phyloP scores from a whole-genome alignment of 2,329 filamentous ascomycete genomes.

The Colletotrichum abscissum region DNA sequence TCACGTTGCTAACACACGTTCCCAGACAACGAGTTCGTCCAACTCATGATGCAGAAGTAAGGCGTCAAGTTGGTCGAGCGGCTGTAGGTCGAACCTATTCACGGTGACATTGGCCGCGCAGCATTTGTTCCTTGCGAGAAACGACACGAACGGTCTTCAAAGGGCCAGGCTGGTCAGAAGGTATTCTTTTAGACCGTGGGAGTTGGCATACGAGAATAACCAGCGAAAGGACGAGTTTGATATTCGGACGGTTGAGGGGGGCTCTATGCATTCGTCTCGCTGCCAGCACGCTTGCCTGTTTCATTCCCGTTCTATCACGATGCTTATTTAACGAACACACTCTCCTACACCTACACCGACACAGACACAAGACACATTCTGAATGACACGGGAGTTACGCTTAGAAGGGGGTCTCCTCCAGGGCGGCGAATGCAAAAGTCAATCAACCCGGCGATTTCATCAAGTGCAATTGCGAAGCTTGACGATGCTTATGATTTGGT shows the following conservation, averaged over 20 bases:
- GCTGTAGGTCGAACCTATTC: neutral
- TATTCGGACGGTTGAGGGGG: slow-evolving; percentile 6
- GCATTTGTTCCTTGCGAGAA: slow-evolving; percentile 25
- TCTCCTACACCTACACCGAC: slow-evolving; percentile 24
- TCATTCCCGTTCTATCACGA: slow-evolving; percentile 23
- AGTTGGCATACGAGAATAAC: slow-evolving; percentile 17
- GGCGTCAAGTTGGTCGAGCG: slow-evolving; percentile 24
- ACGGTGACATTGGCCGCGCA: slow-evolving; percentile 8
- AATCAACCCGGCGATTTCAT: neutral
- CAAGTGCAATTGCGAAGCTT: neutral
- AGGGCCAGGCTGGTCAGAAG: slow-evolving; percentile 14
- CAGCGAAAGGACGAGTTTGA: slow-evolving; percentile 12
- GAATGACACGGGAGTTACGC: slow-evolving; percentile 23
- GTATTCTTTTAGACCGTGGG: slow-evolving; percentile 11
- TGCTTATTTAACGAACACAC: slow-evolving; percentile 33
- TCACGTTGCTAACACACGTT: neutral
- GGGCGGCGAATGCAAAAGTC: slow-evolving; percentile 25
- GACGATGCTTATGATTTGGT: neutral
- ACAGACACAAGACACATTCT: slow-evolving; percentile 20
- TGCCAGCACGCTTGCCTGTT: slow-evolving; percentile 29
- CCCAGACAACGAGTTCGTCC: slow-evolving; percentile 90
- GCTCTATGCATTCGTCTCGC: slow-evolving; percentile 13
- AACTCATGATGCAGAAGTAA: slow-evolving; percentile 97
- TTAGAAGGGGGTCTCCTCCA: slow-evolving; percentile 30
- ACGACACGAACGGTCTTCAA: slow-evolving; percentile 13